phyloP scores from a whole-genome alignment of 2,329 filamentous ascomycete genomes.

The Clonostachys chloroleuca region DNA sequence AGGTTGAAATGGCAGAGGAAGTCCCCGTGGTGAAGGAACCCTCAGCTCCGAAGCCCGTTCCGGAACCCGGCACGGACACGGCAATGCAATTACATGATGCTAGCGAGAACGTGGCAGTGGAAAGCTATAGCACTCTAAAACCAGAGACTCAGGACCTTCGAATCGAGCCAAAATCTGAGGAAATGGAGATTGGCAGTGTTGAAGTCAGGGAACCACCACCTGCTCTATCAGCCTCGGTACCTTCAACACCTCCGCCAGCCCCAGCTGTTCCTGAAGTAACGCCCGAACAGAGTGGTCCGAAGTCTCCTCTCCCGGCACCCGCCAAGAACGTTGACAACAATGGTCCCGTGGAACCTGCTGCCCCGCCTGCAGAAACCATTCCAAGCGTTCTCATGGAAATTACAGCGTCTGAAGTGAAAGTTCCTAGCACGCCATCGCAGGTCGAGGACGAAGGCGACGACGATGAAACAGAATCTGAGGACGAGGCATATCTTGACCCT shows the following conservation, averaged over 20 bases:
- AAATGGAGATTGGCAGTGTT: constrained; percentile 3
- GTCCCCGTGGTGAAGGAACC: too few relatives aligned
- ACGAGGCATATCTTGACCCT: constrained; percentile 42
- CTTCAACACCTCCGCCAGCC: constrained; percentile 4
- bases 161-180: neutral
- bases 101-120: too few relatives aligned
- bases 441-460: constrained; percentile 45
- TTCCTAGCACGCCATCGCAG: constrained; percentile 42
- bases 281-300: neutral
- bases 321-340: neutral
- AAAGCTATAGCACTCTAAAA: too few relatives aligned
- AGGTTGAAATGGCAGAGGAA: too few relatives aligned
- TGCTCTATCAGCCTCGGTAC: neutral
- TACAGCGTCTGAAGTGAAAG: constrained; percentile 14
- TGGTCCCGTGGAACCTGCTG: too few relatives aligned
- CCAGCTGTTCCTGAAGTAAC: constrained; percentile 18
- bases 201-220: neutral
- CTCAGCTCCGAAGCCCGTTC: too few relatives aligned
- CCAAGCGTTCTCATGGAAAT: too few relatives aligned
- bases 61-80: too few relatives aligned
- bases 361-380: too few relatives aligned
- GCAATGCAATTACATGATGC: too few relatives aligned
- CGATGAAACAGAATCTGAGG: constrained; percentile 50
- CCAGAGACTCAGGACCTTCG: too few relatives aligned
- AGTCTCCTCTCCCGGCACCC: neutral